Evolutionary conservation across 2,329 filamentous ascomycete genomes (phyloP).

Genomic region (Phialophora chinensis): DNA sequence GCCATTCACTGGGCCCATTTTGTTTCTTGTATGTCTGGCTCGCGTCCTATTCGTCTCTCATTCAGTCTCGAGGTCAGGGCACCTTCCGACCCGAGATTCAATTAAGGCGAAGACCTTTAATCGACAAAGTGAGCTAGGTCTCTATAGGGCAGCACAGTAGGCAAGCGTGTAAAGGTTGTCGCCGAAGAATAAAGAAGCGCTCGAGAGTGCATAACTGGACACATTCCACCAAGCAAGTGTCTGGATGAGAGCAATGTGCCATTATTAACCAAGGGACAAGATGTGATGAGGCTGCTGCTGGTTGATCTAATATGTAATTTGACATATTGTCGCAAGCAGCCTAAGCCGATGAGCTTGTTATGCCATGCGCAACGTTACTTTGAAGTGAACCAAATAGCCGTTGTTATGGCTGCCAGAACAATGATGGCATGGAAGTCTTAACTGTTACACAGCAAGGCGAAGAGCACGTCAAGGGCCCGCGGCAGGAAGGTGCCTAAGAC

Average conservation of each 20-base stretch:
- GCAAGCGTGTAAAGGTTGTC: conserved; percentile 3
- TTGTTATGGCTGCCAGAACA: neutral
- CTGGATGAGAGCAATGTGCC: no score
- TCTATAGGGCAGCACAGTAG: conserved; percentile 15
- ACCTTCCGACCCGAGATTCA: conserved; percentile 26
- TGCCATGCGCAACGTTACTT: no score
- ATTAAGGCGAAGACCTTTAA: conserved; percentile 17
- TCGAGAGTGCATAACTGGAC: no score
- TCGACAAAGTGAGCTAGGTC: conserved; percentile 23
- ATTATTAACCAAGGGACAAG: no score
- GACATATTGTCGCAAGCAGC: no score
- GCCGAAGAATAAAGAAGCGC: no score
- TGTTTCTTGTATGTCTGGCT: conserved; percentile 32
- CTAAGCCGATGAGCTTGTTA: no score
- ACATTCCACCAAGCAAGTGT: no score
- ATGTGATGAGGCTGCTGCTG: no score
- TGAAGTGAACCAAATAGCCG: no score
- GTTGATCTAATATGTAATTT: no score
- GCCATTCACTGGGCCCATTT: conserved; percentile 28
- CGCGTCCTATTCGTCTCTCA: conserved; percentile 34
- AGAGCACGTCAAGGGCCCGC: neutral
- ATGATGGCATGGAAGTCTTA: neutral
- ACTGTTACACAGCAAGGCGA: neutral
- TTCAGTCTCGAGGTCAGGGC: conserved; percentile 44
- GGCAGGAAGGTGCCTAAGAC: neutral